These are phyloP conservation scores for Hypoxylon sp. DNA, from an alignment of 2,329 filamentous ascomycete genomes.

Conservation along the genomic window DNA sequence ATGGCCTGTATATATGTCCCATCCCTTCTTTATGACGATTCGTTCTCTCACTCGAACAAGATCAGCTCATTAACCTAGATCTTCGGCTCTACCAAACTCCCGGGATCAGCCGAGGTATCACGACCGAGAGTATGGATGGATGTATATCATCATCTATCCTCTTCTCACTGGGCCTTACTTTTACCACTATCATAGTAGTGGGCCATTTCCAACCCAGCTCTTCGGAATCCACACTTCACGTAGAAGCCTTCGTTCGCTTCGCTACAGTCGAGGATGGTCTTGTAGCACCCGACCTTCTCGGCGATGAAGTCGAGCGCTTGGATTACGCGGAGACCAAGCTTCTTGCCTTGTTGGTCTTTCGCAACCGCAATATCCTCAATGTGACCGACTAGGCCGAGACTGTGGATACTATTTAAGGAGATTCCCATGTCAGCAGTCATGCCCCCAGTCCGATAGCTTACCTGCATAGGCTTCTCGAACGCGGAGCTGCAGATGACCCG, in stretches of 20 bases:
- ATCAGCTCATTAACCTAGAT: conserved; percentile 35
- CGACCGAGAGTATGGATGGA: conserved; percentile 25
- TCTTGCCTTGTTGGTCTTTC: conserved; percentile 97
- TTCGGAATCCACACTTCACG: conserved; percentile 94
- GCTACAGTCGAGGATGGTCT: conserved; percentile 96
- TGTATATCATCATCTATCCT: conserved; percentile 9
- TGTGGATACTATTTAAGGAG: conserved; percentile 74
- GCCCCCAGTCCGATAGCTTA: conserved; percentile 6
- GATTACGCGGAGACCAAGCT: conserved; percentile 91
- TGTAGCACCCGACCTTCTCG: conserved; percentile 92
- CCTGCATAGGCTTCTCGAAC: conserved; percentile 2
- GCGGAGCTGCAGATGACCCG: neutral
- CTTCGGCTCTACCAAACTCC: conserved; percentile 33
- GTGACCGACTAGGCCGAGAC: conserved; percentile 87
- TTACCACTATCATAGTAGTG: conserved; percentile 83
- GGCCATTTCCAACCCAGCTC: conserved; percentile 95
- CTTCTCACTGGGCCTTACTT: conserved; percentile 58
- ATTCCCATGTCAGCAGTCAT: conserved; percentile 43
- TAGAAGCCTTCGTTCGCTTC: conserved; percentile 98
- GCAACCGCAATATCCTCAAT: conserved; percentile 98
- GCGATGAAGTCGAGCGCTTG: conserved; percentile 93
- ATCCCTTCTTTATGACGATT: conserved; percentile 25
- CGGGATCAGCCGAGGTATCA: conserved; percentile 34
- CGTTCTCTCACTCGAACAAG: conserved; percentile 18
- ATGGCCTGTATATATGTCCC: conserved; percentile 36